Conservation (phyloP, 352 stramenopile species). For the Globisporangium ultimum region DNA sequence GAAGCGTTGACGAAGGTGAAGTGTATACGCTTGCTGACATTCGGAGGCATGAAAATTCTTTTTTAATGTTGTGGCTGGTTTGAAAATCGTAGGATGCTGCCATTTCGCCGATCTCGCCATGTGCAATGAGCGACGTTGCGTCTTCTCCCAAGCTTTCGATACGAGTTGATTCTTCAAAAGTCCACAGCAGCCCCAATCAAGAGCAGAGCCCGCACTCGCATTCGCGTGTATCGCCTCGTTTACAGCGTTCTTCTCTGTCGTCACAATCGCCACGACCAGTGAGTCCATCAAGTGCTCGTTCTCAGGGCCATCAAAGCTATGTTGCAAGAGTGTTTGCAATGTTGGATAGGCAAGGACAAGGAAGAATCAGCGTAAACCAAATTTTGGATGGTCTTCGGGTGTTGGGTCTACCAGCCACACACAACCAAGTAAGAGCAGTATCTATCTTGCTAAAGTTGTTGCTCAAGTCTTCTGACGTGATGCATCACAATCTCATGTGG, state of each 20-base stretch:
- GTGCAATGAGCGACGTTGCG: not conserved
- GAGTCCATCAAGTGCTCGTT: conserved; percentile 8
- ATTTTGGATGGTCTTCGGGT: conserved; percentile 54
- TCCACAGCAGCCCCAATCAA: conserved; percentile 12
- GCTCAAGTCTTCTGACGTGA: not conserved
- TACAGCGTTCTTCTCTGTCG: conserved; percentile 10
- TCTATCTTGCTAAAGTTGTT: not conserved
- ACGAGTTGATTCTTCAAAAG: conserved; percentile 4
- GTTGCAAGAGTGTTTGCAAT: conserved; percentile 46
- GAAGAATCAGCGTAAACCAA: conserved; percentile 48
- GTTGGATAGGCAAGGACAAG: conserved; percentile 40
- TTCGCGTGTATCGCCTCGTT: conserved; percentile 8
- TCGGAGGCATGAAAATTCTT: not conserved
- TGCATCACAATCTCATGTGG: not conserved
- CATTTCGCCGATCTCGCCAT: not conserved
- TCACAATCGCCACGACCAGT: conserved; percentile 19
- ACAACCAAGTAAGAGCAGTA: conserved; percentile 46
- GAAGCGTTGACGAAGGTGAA: not conserved
- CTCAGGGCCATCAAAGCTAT: conserved; percentile 27
- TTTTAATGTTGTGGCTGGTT: not conserved
- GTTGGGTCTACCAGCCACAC: conserved; percentile 48
- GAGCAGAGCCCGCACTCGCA: conserved; percentile 10
- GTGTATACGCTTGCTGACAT: not conserved
- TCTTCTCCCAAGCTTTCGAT: conserved; percentile 8
- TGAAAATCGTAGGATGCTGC: not conserved